Base-by-base conservation (phyloP, 1,284 basidiomycete genomes). In the Farysia itapuensis region DNA sequence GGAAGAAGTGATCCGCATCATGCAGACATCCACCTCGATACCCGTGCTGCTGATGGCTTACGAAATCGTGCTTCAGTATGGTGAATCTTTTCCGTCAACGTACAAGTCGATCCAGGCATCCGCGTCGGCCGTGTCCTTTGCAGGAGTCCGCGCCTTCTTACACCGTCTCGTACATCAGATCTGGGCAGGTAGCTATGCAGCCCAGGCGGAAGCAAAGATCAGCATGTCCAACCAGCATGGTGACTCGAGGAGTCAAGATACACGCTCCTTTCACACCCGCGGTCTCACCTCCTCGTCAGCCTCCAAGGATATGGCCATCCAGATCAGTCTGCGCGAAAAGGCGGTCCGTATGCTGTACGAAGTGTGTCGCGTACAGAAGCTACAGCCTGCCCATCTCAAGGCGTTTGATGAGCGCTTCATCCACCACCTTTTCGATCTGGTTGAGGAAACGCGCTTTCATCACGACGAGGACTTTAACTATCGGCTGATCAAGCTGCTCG, bases 371-470 rank as follows among this genome's bases (percentile, higher is more conserved):
- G 59, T 67, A 1, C 71, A 72, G 36, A 64, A 67, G 22, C 54
- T 73, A 16, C 56, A 67, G 23, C 22, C 43, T 14, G 43, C 43
- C 1, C 64, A 71, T 35, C 49, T 73, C 47, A 51, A 60, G 5
- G 19, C 24, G 20, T 40, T 95, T 73, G 83, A 84, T 67, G 88
- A 91, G 64, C 49, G 79, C 0, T 96, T 97, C 76, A 86, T 99
- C 41, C 87, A 92, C 59, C 85, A 88, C 67, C 79, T 99, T 29
- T 96, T 96, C 67, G 89, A 95, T 50, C 83, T 97, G 29, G 90
- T 98, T 26, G 94, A 99, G 75, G 85, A 88, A 64, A 96, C 95
- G 0, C 81, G 90, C 35, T 83, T 87, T 58, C 84, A 89, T 78
- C 84, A 86, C 14, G 93, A 97, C 70, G 95, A 98, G 41, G 37